phyloP scores from a whole-genome alignment of 306 rosid genomes.

The Prunus padus region DNA sequence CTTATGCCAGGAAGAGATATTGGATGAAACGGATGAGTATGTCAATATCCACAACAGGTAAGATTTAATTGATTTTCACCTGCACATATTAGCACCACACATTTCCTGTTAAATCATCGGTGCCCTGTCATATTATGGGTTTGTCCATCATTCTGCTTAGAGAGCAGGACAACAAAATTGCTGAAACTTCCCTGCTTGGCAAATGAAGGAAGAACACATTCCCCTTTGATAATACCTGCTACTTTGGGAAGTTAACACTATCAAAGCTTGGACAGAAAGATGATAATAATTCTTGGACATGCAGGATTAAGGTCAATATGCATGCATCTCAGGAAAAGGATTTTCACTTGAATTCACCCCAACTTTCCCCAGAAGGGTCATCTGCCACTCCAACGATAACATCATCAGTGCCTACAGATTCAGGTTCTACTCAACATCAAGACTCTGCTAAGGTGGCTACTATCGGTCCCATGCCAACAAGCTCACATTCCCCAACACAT shows the following conservation, averaged over 20 bases:
- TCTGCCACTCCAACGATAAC: slow-evolving; percentile 9
- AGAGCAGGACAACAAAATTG: background rate
- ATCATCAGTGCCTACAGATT: background rate
- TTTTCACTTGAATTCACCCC: slow-evolving; percentile 29
- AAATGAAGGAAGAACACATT: background rate
- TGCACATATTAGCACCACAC: background rate
- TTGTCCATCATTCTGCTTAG: background rate
- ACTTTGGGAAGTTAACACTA: slow-evolving; percentile 4
- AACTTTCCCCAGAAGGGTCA: slow-evolving; percentile 33
- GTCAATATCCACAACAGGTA: slow-evolving; percentile 96
- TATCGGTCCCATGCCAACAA: slow-evolving; percentile 36
- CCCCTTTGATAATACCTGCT: background rate
- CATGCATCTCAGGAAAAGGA: slow-evolving; percentile 64
- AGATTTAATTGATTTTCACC: slow-evolving; percentile 19
- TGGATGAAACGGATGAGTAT: slow-evolving; percentile 98
- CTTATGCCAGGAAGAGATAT: slow-evolving; percentile 86
- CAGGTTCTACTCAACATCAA: background rate
- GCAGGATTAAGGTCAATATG: slow-evolving; percentile 95
- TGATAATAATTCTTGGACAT: slow-evolving; percentile 21
- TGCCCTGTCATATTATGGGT: background rate
- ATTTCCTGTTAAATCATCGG: background rate
- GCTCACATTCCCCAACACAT: slow-evolving; percentile 35
- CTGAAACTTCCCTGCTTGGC: background rate
- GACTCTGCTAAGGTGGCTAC: background rate
- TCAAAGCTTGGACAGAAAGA: background rate